Conservation (phyloP, 495 filamentous ascomycete species). For the Penicillium desertorum region DNA sequence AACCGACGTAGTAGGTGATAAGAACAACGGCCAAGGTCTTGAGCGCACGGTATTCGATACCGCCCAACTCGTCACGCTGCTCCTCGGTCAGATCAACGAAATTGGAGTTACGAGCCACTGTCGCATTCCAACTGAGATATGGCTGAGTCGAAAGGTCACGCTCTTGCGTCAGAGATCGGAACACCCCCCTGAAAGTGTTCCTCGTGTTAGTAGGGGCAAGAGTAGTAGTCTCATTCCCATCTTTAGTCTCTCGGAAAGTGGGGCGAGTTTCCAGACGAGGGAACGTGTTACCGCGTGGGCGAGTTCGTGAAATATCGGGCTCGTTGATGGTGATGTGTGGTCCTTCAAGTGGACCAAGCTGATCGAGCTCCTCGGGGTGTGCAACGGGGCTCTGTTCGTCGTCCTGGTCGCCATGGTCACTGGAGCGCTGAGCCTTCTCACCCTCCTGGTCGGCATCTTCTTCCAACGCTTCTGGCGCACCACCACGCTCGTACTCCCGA, state of each 20-base stretch:
- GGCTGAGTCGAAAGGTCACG: slow-evolving; percentile 59
- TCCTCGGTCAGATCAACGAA: slow-evolving; percentile 87
- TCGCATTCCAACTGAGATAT: slow-evolving; percentile 92
- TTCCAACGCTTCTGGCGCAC: slow-evolving; percentile 62
- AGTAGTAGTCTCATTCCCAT: slow-evolving; percentile 15
- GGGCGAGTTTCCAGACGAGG: slow-evolving; percentile 42
- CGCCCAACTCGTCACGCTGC: slow-evolving; percentile 88
- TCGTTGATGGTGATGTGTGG: slow-evolving; percentile 66
- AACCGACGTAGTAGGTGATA: slow-evolving; percentile 71
- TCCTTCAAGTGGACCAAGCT: slow-evolving; percentile 36
- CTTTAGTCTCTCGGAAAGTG: slow-evolving; percentile 36
- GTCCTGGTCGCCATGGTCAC: background rate
- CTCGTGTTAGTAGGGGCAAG: slow-evolving; percentile 27
- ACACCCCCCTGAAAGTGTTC: slow-evolving; percentile 38
- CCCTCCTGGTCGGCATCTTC: slow-evolving; percentile 45
- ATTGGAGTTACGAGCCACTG: slow-evolving; percentile 84
- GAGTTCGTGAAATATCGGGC: slow-evolving; percentile 45
- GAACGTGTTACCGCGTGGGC: slow-evolving; percentile 39
- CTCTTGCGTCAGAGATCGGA: slow-evolving; percentile 45
- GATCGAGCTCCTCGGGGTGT: slow-evolving; percentile 28
- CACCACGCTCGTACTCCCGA: slow-evolving; percentile 78
- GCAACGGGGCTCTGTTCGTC: slow-evolving; percentile 6
- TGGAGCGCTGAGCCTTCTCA: slow-evolving; percentile 18
- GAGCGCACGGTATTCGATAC: slow-evolving; percentile 89
- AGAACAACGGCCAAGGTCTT: slow-evolving; percentile 81